Base-by-base conservation (phyloP, 2,329 filamentous ascomycete species). In the Dactylellina cionopaga region DNA sequence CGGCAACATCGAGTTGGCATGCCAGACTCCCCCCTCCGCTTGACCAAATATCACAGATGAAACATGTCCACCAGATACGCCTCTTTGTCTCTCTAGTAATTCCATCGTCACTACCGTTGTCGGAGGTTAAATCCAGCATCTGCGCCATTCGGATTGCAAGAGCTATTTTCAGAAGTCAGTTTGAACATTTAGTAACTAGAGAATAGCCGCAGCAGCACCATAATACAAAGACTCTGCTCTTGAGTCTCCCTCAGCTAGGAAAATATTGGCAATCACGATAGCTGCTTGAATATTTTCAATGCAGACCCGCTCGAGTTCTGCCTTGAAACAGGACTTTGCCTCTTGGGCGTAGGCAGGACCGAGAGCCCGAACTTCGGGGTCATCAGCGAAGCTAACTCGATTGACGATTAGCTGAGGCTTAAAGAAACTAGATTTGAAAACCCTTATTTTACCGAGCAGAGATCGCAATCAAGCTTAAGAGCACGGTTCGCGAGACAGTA, bases 111-210 rank as follows among this genome's bases (percentile, higher is more conserved):
- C 17, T 15, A 3, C 75, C 74, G 3, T 75, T 69, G 2, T 41
- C 55, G 0, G 58, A 69, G 11, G 75, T 72, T 1, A 80, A 62
- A 11, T 79, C 77, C 4, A 80, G 74, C 5, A 80, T 76, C 59
- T 80, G 78, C 11, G 78, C 76, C 79, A 80, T 80, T 9, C 79
- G 77, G 39, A 74, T 80, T 3, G 79, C 80, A 24, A 80, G 75
- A n/a, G 68, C 76, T 77, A 15, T 43, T 46, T 47, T 17, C 1
- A 39, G 10, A 15, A 44, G 47, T 49, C 22, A 69, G 54, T 11
- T 35, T 35, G n/a, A n/a, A n/a, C n/a, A n/a, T n/a, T n/a, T n/a
- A n/a, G n/a, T n/a, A n/a, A n/a, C n/a, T n/a, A 31, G 31, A 44
- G 11, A 9, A 27, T 41, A 7, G 9, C 15, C n/a, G 10, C 7